A percentile compares a stretch with the other conserved stretches of the same genome.
phyloP scores from a whole-genome alignment of 495 filamentous ascomycete species.

The Wilcoxina mikolae region DNA sequence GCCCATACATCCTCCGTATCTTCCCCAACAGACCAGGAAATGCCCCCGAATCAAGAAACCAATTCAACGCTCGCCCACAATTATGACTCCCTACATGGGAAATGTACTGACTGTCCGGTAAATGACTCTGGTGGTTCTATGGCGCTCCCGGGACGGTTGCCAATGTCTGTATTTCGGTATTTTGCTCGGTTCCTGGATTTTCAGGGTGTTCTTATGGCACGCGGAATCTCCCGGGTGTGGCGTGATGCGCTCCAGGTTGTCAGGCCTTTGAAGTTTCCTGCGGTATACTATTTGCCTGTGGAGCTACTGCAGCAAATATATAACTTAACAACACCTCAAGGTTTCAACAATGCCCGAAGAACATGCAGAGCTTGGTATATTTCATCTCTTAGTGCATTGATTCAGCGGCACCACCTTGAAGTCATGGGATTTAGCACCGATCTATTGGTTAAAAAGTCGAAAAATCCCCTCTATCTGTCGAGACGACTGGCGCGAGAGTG shows the following conservation, averaged over 20 bases:
- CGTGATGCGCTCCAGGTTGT: conserved; percentile 2
- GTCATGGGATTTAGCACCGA: conserved; percentile 46
- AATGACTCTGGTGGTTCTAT: background rate
- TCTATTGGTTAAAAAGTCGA: conserved; percentile 30
- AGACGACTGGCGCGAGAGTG: conserved; percentile 48
- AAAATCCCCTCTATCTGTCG: conserved; percentile 34
- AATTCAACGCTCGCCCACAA: background rate
- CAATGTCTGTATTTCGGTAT: background rate
- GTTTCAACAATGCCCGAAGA: conserved; percentile 53
- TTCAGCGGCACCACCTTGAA: conserved; percentile 42
- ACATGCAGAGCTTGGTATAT: conserved; percentile 54
- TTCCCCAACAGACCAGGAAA: background rate
- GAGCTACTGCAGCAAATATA: conserved; percentile 52
- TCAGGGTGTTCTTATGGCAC: background rate
- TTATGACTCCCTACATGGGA: background rate
- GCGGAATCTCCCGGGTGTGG: conserved; percentile 9
- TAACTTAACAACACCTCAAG: conserved; percentile 38
- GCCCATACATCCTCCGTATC: background rate
- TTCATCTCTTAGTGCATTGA: conserved; percentile 39
- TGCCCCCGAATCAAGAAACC: background rate
- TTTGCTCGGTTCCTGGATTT: background rate
- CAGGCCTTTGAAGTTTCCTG: conserved; percentile 16
- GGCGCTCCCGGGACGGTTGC: background rate
- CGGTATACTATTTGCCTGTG: conserved; percentile 35
- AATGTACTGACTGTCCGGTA: background rate